These are phyloP conservation scores for Rhamnella rubrinervis DNA, from an alignment of 331 rosid genomes.

Conservation along the genomic window DNA sequence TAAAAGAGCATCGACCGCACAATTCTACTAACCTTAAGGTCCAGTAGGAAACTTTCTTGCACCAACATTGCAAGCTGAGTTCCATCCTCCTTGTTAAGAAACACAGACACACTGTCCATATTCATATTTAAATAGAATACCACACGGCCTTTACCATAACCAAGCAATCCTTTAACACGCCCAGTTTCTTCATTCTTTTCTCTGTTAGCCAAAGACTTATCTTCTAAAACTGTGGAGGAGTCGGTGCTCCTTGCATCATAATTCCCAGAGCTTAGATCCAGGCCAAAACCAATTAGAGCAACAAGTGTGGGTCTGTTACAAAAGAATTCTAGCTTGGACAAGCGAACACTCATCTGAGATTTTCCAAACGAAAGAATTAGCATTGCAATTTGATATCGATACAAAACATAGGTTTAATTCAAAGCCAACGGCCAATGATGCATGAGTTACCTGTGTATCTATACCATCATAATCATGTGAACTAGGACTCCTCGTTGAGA, in stretches of 20 bases:
- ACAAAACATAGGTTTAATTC: slow-evolving; percentile 8
- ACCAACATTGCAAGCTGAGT: slow-evolving; percentile 85
- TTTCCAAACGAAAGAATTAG: slow-evolving; percentile 29
- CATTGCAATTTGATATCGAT: slow-evolving; percentile 10
- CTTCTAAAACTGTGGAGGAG: slow-evolving; percentile 33
- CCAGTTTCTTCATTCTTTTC: slow-evolving; percentile 73
- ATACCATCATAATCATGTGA: slow-evolving; percentile 83
- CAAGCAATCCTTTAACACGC: slow-evolving; percentile 79
- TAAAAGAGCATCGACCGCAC: background rate
- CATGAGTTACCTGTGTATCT: slow-evolving; percentile 74
- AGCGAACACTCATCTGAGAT: slow-evolving; percentile 84
- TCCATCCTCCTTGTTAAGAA: slow-evolving; percentile 94
- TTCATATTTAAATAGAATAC: slow-evolving; percentile 84
- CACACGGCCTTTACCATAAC: slow-evolving; percentile 85
- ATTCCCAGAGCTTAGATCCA: slow-evolving; percentile 65
- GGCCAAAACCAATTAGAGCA: slow-evolving; percentile 84
- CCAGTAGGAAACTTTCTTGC: slow-evolving; percentile 83
- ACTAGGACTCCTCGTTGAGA: slow-evolving; percentile 68
- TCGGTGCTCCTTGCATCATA: slow-evolving; percentile 32
- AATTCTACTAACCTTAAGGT: slow-evolving; percentile 66
- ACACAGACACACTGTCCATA: slow-evolving; percentile 79
- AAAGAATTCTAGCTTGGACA: slow-evolving; percentile 92
- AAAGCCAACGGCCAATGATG: slow-evolving; percentile 19
- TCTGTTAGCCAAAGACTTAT: slow-evolving; percentile 39
- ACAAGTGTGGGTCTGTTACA: slow-evolving; percentile 97